Evolutionary conservation across 805 yeast genomes (phyloP), one percentile per base, ranked within the genome.

Genomic region (Saccharomyces eubayanus): DNA sequence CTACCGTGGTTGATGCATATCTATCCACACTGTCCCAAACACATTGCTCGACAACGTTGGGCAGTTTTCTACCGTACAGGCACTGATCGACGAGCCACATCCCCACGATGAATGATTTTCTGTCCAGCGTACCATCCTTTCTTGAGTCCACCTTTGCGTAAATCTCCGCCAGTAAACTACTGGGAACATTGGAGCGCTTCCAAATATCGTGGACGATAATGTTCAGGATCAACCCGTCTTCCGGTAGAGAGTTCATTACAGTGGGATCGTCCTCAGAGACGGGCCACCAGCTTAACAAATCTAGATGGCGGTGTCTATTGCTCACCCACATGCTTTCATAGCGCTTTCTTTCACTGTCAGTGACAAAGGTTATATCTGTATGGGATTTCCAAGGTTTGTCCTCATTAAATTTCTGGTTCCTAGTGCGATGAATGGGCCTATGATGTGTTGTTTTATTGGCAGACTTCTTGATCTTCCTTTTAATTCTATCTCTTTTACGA

Each of bases 51-150:
- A 92, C 80, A 48, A 70, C 70, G 57, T 79, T 77, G 0, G 98
- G 97, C 50, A 94, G 73, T 67, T 92, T 92, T 46, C 96, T 76
- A 0, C 99, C 99, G 65, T 91, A 92, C 12, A 92, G 74, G 65
- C 96, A 88, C 69, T 92, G 98, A 67, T 92, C 99, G 2, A 92
- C 91, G 5, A 90, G 70, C 98, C 98, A 92, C 85, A 87, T 90
- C 0, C 99, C 99, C 14, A 90, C 91, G 29, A 91, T 71, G 62
- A 92, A 92, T 59, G 90, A 91, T 29, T 82, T 84, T 57, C 87
- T 80, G 58, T 83, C 85, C 52, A 92, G 72, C 1, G 87, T 80
- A 0, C 96, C 96, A 66, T 86, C 92, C 46, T 74, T 69, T 57
- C 82, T 67, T 53, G 70, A 77, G 64, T 79, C 88, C 4, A 90